These are phyloP conservation scores for Lippia alba DNA, from an alignment of 305 asterid genomes.

Conservation along the genomic window DNA sequence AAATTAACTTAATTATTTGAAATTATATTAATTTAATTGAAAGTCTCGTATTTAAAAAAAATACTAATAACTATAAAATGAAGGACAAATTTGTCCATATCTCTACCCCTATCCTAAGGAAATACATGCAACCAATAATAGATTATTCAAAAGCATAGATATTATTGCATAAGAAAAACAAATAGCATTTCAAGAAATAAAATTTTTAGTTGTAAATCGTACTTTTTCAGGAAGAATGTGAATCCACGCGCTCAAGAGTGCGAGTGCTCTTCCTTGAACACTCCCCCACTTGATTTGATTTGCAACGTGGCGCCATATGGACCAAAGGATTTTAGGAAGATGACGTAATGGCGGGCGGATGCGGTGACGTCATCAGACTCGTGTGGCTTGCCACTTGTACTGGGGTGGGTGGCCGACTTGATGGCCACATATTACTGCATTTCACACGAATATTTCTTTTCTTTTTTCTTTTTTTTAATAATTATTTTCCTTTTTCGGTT, in stretches of 20 bases:
- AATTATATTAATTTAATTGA: too few relatives aligned
- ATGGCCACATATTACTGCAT: conserved; percentile 9
- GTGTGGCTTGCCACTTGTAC: neutral
- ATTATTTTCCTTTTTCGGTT: too few relatives aligned
- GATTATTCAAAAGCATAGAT: neutral
- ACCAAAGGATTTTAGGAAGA: neutral
- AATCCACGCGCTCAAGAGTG: neutral
- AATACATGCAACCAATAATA: neutral
- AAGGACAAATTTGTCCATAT: too few relatives aligned
- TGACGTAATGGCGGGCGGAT: conserved; percentile 9
- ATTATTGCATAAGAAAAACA: neutral
- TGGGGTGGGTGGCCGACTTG: conserved; percentile 12
- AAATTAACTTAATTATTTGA: too few relatives aligned
- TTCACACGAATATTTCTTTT: neutral
- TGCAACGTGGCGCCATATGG: conserved; percentile 9
- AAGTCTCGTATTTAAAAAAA: too few relatives aligned
- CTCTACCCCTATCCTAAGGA: neutral
- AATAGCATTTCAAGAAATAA: too few relatives aligned
- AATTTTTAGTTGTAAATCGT: too few relatives aligned
- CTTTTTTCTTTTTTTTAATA: too few relatives aligned
- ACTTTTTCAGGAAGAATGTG: neutral
- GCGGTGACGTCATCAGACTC: conserved; percentile 13
- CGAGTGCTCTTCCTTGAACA: neutral
- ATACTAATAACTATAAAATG: too few relatives aligned
- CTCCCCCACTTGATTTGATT: neutral